These are phyloP conservation scores for Fraxinus sp. DNA, from an alignment of 305 asterid species.

Conservation along the genomic window DNA sequence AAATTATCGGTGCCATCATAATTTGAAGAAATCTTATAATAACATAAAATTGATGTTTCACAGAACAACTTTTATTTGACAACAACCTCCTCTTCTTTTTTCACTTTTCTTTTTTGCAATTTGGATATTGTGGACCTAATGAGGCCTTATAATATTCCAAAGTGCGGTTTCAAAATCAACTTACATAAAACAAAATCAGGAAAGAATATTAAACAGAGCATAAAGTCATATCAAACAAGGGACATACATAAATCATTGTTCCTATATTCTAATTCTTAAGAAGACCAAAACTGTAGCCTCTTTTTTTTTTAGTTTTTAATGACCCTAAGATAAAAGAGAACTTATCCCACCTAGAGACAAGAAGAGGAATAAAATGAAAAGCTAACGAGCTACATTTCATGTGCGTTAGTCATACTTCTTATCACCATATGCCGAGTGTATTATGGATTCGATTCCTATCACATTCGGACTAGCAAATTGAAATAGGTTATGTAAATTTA, in stretches of 20 bases:
- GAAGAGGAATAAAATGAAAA: neutral
- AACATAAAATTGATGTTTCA: neutral
- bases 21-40: neutral
- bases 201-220: slow-evolving; percentile 6
- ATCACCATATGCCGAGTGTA: neutral
- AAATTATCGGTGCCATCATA: neutral
- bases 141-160: slow-evolving; percentile 16
- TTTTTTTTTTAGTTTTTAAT: neutral
- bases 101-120: neutral
- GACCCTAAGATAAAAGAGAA: neutral
- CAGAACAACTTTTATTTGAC: neutral
- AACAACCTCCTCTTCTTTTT: neutral
- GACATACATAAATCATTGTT: neutral
- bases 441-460: neutral
- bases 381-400: neutral
- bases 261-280: neutral
- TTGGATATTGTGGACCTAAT: neutral
- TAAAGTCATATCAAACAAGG: neutral
- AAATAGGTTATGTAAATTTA: neutral
- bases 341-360: neutral
- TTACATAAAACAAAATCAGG: neutral
- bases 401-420: neutral
- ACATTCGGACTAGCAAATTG: no score
- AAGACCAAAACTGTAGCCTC: neutral
- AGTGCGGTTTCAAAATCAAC: neutral